Conservation (phyloP, 768 basidiomycete genomes). For the Heimioporus sp. region DNA sequence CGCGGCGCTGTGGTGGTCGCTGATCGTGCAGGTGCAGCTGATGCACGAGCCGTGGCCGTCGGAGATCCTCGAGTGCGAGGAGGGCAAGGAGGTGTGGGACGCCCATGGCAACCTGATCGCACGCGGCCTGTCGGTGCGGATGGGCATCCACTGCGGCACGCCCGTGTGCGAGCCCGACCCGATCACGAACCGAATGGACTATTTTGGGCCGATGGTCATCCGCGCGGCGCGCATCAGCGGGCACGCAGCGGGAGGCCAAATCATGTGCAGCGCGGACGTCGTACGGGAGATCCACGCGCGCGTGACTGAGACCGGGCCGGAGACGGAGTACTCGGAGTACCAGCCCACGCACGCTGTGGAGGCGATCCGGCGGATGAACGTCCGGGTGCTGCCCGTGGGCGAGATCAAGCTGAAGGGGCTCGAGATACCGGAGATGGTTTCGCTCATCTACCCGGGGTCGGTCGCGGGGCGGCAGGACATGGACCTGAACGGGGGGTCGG, state of each 20-base stretch:
- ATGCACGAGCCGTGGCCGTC: slow-evolving; percentile 85
- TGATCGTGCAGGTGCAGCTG: slow-evolving; percentile 81
- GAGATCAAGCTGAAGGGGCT: slow-evolving; percentile 94
- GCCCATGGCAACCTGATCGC: slow-evolving; percentile 65
- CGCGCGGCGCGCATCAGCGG: slow-evolving; percentile 83
- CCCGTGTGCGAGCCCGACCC: slow-evolving; percentile 92
- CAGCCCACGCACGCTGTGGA: slow-evolving; percentile 65
- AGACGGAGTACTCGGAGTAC: slow-evolving; percentile 58
- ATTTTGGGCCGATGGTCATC: slow-evolving; percentile 96
- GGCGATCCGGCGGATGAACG: slow-evolving; percentile 69
- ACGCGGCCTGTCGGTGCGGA: slow-evolving; percentile 89
- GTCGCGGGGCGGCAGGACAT: slow-evolving; percentile 71
- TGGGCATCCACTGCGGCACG: slow-evolving; percentile 93
- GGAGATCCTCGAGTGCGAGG: slow-evolving; percentile 90
- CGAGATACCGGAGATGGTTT: slow-evolving; percentile 85
- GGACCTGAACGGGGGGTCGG: slow-evolving; percentile 32
- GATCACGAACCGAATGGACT: slow-evolving; percentile 94
- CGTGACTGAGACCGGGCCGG: slow-evolving; percentile 50
- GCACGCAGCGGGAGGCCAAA: slow-evolving; percentile 87
- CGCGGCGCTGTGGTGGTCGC: slow-evolving; percentile 86
- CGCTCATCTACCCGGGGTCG: slow-evolving; percentile 76
- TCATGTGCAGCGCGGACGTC: slow-evolving; percentile 88
- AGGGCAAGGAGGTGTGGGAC: slow-evolving; percentile 80
- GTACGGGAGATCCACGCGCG: slow-evolving; percentile 74
- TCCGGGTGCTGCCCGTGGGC: slow-evolving; percentile 73